Evolutionary conservation across 1,284 basidiomycete species (phyloP).

Genomic region (Irpex lacteus): DNA sequence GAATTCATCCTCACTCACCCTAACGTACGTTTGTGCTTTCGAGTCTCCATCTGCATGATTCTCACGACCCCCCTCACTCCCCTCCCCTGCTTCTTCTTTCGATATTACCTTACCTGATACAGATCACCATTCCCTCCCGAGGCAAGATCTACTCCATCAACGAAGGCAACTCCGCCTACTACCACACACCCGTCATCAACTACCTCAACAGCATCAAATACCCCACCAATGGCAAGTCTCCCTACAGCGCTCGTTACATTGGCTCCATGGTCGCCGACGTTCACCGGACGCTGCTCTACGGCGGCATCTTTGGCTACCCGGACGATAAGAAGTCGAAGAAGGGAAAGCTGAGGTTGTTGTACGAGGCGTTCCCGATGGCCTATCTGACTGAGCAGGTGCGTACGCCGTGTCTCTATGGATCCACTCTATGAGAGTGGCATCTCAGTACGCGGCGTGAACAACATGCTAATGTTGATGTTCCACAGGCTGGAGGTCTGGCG

Average conservation of each 20-base stretch:
- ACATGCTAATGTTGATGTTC: background rate
- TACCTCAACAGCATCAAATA: conserved; percentile 97
- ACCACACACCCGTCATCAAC: conserved; percentile 80
- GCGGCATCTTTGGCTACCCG: conserved; percentile 98
- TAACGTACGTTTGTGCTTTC: conserved; percentile 51
- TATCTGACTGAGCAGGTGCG: conserved; percentile 88
- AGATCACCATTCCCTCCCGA: conserved; percentile 90
- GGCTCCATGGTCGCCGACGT: conserved; percentile 99
- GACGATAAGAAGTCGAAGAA: conserved; percentile 97
- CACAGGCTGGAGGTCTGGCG: conserved; percentile 91
- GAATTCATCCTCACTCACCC: conserved; percentile 99
- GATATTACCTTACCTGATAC: conserved; percentile 3
- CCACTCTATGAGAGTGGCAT: no score
- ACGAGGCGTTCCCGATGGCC: conserved; percentile 99
- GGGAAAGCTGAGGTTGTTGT: conserved; percentile 93
- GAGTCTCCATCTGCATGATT: background rate
- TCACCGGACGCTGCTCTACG: conserved; percentile 95
- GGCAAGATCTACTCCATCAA: conserved; percentile 99
- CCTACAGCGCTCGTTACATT: conserved; percentile 95
- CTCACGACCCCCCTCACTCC: background rate
- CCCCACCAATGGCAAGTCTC: conserved; percentile 70
- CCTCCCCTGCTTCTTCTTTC: background rate
- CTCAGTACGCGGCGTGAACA: no score
- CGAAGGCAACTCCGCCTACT: conserved; percentile 96
- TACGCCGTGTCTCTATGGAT: no score